Conservation (phyloP, 495 filamentous ascomycete species). For the Immersiella caudata region DNA sequence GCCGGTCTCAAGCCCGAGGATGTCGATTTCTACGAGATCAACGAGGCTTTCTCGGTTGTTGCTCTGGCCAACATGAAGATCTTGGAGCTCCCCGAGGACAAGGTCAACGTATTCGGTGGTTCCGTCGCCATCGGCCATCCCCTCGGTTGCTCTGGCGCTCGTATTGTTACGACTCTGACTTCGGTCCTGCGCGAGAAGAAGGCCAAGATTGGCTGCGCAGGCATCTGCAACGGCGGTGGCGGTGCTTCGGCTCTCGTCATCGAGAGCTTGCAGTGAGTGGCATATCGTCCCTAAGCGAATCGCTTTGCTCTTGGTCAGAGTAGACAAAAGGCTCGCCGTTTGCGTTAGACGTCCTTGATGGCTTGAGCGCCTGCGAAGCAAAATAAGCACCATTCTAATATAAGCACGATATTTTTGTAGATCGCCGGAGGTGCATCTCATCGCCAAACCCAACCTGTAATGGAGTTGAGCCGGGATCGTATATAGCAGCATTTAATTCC, state of each 20-base stretch:
- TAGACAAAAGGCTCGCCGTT: slow-evolving; percentile 2
- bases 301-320: neutral
- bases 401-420: slow-evolving; percentile 23
- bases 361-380: neutral
- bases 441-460: slow-evolving; percentile 34
- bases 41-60: slow-evolving; percentile 97
- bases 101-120: slow-evolving; percentile 94
- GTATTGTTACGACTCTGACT: slow-evolving; percentile 88
- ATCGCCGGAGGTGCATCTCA: slow-evolving; percentile 17
- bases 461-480: neutral
- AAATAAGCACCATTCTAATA: slow-evolving; percentile 25
- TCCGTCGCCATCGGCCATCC: slow-evolving; percentile 96
- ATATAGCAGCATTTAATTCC: neutral
- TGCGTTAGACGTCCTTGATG: slow-evolving; percentile 2
- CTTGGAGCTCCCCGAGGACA: slow-evolving; percentile 73
- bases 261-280: slow-evolving; percentile 63
- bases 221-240: slow-evolving; percentile 97
- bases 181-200: slow-evolving; percentile 87
- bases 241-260: slow-evolving; percentile 90
- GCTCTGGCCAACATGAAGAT: slow-evolving; percentile 94
- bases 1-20: slow-evolving; percentile 73
- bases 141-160: slow-evolving; percentile 87
- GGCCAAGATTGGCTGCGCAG: slow-evolving; percentile 89
- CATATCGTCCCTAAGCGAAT: neutral
- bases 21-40: slow-evolving; percentile 96